Conservation (phyloP, 2,329 filamentous ascomycete species). For the Sarocladium kiliense region DNA sequence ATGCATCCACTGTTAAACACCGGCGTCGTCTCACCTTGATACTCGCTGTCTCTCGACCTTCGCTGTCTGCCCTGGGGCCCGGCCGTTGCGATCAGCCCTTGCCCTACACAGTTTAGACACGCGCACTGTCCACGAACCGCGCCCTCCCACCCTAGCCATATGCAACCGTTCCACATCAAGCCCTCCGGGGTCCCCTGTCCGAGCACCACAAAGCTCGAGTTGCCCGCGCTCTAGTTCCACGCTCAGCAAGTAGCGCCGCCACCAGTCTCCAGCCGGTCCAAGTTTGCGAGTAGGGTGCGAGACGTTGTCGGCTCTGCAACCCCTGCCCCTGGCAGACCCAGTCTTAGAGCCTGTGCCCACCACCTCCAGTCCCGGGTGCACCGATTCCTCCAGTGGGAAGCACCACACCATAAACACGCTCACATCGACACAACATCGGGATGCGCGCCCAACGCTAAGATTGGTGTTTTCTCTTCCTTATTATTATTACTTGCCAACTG, state of each 20-base stretch:
- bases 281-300: neutral
- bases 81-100: neutral
- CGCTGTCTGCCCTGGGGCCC: neutral
- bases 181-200: neutral
- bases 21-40: neutral
- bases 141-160: neutral
- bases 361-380: neutral
- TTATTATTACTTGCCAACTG: neutral
- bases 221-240: neutral
- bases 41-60: neutral
- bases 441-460: slow-evolving; percentile 8
- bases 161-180: neutral
- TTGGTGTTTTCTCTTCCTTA: slow-evolving; percentile 2
- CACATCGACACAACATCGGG: neutral
- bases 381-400: neutral
- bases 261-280: neutral
- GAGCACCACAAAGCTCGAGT: neutral
- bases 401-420: slow-evolving; percentile 5
- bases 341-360: neutral
- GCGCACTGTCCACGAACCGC: slow-evolving; percentile 5
- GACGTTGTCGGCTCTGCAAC: neutral
- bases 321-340: neutral
- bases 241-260: neutral
- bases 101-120: slow-evolving; percentile 3
- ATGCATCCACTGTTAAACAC: slow-evolving; percentile 3